phyloP scores from a whole-genome alignment of 306 rosid genomes.

The Comarum palustre region DNA sequence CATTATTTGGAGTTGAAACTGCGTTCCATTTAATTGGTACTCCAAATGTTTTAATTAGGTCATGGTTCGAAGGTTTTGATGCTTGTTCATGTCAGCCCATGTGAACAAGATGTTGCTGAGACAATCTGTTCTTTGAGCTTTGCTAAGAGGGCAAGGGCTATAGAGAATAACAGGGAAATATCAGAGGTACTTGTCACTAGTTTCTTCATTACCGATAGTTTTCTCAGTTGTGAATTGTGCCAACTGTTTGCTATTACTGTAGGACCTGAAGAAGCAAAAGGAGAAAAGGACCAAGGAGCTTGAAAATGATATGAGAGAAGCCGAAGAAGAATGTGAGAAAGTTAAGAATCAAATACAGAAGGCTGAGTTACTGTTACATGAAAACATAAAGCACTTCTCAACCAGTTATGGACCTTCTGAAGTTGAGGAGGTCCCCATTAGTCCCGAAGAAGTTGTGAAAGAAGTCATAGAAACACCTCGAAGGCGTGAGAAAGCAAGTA shows the following conservation, averaged over 20 bases:
- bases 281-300: slow-evolving; percentile 61
- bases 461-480: slow-evolving; percentile 43
- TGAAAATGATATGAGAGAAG: slow-evolving; percentile 67
- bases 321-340: slow-evolving; percentile 50
- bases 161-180: slow-evolving; percentile 60
- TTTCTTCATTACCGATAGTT: slow-evolving; percentile 20
- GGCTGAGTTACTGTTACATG: slow-evolving; percentile 43
- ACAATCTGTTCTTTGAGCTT: slow-evolving; percentile 82
- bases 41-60: slow-evolving; percentile 40
- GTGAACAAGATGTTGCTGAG: slow-evolving; percentile 76
- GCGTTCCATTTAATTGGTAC: slow-evolving; percentile 17
- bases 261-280: slow-evolving; percentile 77
- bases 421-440: slow-evolving; percentile 34
- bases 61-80: slow-evolving; percentile 83
- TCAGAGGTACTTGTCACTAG: slow-evolving; percentile 46
- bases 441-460: slow-evolving; percentile 41
- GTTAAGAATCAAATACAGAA: slow-evolving; percentile 51
- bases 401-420: slow-evolving; percentile 31
- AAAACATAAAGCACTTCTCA: slow-evolving; percentile 46
- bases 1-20: background rate
- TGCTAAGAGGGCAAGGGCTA: slow-evolving; percentile 79
- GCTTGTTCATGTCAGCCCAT: slow-evolving; percentile 89
- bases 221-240: background rate
- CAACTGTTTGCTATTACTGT: slow-evolving; percentile 19
- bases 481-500: slow-evolving; percentile 37